These are phyloP conservation scores for Lagenidium sp. DNA, from an alignment of 352 stramenopile species.

Conservation along the genomic window DNA sequence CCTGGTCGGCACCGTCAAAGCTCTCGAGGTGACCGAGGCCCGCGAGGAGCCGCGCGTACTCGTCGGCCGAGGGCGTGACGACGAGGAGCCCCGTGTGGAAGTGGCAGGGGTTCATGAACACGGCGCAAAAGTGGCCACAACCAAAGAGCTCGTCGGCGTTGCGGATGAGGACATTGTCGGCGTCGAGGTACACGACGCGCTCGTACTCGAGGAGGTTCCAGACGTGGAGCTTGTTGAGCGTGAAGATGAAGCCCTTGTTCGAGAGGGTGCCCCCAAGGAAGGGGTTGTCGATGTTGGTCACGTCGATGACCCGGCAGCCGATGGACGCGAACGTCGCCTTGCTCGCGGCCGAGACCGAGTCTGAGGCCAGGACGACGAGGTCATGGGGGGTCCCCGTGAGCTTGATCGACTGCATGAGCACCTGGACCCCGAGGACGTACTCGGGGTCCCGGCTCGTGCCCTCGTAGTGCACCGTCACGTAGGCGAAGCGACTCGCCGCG, in stretches of 20 bases:
- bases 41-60: slow-evolving; percentile 69
- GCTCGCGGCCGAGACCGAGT: slow-evolving; percentile 70
- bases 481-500: slow-evolving; percentile 54
- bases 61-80: slow-evolving; percentile 55
- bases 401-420: slow-evolving; percentile 84
- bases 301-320: slow-evolving; percentile 75
- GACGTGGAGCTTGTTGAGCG: slow-evolving; percentile 86
- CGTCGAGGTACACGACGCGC: slow-evolving; percentile 85
- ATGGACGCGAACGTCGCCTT: slow-evolving; percentile 75
- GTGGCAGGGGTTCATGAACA: slow-evolving; percentile 89
- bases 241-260: slow-evolving; percentile 89
- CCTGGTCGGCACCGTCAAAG: slow-evolving; percentile 78
- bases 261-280: slow-evolving; percentile 61
- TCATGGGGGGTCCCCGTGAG: slow-evolving; percentile 75
- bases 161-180: slow-evolving; percentile 86
- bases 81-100: slow-evolving; percentile 86
- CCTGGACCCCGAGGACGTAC: slow-evolving; percentile 78
- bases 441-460: slow-evolving; percentile 71
- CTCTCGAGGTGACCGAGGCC: slow-evolving; percentile 51
- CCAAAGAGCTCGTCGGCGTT: slow-evolving; percentile 86
- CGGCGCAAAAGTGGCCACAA: slow-evolving; percentile 79
- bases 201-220: slow-evolving; percentile 90
- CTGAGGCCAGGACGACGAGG: slow-evolving; percentile 77
- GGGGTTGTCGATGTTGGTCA: slow-evolving; percentile 84
- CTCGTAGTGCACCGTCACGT: slow-evolving; percentile 85